Conservation (phyloP, 1,139 yeast genomes). For the Saccharomyces hybrid region DNA sequence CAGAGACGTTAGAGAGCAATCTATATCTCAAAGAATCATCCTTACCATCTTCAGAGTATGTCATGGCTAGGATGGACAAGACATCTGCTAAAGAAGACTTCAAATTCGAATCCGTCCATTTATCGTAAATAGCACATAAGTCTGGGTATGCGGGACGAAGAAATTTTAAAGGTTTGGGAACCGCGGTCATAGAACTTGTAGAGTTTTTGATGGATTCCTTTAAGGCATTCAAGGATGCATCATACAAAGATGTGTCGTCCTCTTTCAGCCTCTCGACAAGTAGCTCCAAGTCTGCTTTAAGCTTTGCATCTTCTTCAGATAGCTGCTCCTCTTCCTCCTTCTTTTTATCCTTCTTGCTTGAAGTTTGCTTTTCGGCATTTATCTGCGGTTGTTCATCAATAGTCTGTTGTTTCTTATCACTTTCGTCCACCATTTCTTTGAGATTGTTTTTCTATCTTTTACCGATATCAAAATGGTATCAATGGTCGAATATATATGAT, state of each 20-base stretch:
- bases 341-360: conserved; percentile 14
- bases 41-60: conserved; percentile 78
- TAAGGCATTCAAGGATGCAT: conserved; percentile 55
- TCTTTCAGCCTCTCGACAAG: conserved; percentile 71
- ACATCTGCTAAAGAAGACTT: conserved; percentile 65
- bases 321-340: conserved; percentile 63
- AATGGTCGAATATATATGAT: neutral
- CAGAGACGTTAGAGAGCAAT: conserved; percentile 53
- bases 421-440: neutral
- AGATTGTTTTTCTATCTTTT: neutral
- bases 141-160: conserved; percentile 77
- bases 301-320: conserved; percentile 86
- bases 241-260: conserved; percentile 44
- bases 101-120: conserved; percentile 46
- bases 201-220: conserved; percentile 81
- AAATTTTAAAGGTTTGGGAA: conserved; percentile 95
- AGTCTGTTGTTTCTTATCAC: neutral
- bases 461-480: neutral
- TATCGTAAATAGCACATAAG: conserved; percentile 55
- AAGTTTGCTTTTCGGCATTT: neutral
- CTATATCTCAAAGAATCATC: conserved; percentile 79
- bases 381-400: neutral
- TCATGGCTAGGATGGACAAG: conserved; percentile 90
- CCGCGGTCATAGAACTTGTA: conserved; percentile 98
- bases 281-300: conserved; percentile 80